A percentile compares a stretch with the other conserved stretches of the same genome.
Conservation (phyloP, 805 yeast genomes). For the Zygoascus flipseniorum region DNA sequence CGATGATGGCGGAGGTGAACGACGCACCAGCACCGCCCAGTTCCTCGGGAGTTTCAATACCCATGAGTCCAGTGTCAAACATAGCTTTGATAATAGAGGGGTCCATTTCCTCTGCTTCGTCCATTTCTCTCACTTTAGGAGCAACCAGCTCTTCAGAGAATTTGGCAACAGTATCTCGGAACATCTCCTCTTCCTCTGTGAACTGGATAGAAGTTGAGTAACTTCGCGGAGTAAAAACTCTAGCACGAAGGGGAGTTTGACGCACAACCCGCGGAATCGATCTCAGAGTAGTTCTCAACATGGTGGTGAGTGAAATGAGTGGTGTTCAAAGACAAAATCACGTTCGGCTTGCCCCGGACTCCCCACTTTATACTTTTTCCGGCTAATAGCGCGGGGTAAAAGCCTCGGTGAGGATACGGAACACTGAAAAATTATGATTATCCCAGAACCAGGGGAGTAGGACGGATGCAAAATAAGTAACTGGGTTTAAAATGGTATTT, state of each 20-base stretch:
- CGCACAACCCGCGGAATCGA: not conserved
- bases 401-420: not conserved
- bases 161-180: slow-evolving; percentile 32
- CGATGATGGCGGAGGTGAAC: slow-evolving; percentile 37
- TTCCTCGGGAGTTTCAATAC: slow-evolving; percentile 40
- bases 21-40: slow-evolving; percentile 38
- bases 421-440: too few relatives aligned
- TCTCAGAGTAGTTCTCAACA: not conserved
- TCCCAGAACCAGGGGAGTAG: too few relatives aligned
- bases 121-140: slow-evolving; percentile 34
- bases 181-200: slow-evolving; percentile 36
- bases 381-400: not conserved
- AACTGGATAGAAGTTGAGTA: slow-evolving; percentile 16
- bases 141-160: slow-evolving; percentile 33
- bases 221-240: not conserved
- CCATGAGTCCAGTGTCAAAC: slow-evolving; percentile 37
- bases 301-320: not conserved
- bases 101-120: slow-evolving; percentile 31
- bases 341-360: not conserved
- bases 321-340: not conserved
- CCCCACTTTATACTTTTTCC: not conserved
- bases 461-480: too few relatives aligned
- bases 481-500: too few relatives aligned
- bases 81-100: slow-evolving; percentile 23
- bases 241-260: not conserved